These are phyloP conservation scores for Alternaria panax DNA, from an alignment of 2,329 filamentous ascomycete genomes.

Conservation along the genomic window DNA sequence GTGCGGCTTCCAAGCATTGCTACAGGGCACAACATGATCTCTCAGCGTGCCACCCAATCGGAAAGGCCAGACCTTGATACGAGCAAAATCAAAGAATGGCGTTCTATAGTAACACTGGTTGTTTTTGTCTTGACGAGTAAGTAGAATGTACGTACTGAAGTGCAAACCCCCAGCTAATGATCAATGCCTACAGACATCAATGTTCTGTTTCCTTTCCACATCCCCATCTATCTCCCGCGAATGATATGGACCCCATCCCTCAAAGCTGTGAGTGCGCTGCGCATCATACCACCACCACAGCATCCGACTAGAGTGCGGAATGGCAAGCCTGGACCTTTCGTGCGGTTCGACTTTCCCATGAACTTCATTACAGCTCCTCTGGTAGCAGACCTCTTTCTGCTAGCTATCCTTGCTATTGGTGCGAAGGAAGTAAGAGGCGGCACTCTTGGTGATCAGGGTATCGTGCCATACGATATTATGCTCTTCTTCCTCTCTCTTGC, in stretches of 20 bases:
- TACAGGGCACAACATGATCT: conserved; percentile 9
- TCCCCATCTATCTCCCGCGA: conserved; percentile 68
- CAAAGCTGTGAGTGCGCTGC: conserved; percentile 54
- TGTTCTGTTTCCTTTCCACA: conserved; percentile 72
- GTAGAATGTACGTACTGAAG: conserved; percentile 42
- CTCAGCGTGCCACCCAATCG: conserved; percentile 9
- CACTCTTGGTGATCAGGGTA: conserved; percentile 70
- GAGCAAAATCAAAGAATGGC: conserved; percentile 67
- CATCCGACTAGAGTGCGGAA: conserved; percentile 28
- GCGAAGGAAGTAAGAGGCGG: conserved; percentile 72
- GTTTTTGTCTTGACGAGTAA: conserved; percentile 74
- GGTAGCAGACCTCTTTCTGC: conserved; percentile 73
- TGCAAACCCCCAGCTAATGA: neutral
- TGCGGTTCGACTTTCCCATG: conserved; percentile 66
- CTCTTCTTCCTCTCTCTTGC: conserved; percentile 75
- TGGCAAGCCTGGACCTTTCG: conserved; percentile 51
- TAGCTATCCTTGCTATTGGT: conserved; percentile 74
- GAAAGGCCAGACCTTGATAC: conserved; percentile 54
- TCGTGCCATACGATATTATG: conserved; percentile 76
- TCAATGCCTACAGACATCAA: conserved; percentile 63
- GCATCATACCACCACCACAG: conserved; percentile 61
- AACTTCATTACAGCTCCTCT: conserved; percentile 76
- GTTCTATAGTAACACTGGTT: conserved; percentile 73
- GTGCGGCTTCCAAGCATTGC: neutral
- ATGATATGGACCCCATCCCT: conserved; percentile 56